These are phyloP conservation scores for Endoconidiophora polonica DNA, from an alignment of 2,329 filamentous ascomycete species.

Conservation along the genomic window DNA sequence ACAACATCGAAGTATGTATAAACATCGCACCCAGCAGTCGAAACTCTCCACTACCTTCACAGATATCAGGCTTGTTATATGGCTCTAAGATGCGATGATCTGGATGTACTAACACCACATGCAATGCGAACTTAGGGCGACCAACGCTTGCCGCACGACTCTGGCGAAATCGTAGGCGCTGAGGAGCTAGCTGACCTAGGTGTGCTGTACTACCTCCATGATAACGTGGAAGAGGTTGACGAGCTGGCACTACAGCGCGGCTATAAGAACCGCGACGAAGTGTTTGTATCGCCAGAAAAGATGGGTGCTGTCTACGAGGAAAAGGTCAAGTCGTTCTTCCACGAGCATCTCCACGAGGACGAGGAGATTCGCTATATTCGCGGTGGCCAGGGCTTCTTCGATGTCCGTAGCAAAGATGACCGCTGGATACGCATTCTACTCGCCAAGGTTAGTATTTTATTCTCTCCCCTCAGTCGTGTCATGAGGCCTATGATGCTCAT, in stretches of 20 bases:
- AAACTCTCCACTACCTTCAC: background rate
- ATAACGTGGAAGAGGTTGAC: conserved; percentile 51
- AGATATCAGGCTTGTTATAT: background rate
- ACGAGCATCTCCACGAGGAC: conserved; percentile 93
- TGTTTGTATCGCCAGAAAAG: conserved; percentile 68
- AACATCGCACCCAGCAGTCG: background rate
- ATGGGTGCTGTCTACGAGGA: conserved; percentile 82
- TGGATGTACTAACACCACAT: conserved; percentile 1
- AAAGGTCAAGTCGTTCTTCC: conserved; percentile 86
- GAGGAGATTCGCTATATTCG: conserved; percentile 95
- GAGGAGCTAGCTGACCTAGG: conserved; percentile 57
- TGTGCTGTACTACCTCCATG: conserved; percentile 59
- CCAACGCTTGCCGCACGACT: conserved; percentile 82
- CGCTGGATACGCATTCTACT: conserved; percentile 78
- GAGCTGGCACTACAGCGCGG: conserved; percentile 54
- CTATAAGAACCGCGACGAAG: conserved; percentile 92
- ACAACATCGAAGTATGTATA: conserved; percentile 33
- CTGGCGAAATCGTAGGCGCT: conserved; percentile 49
- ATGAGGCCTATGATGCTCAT: background rate
- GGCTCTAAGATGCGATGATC: too few species aligned
- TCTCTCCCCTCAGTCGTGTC: background rate
- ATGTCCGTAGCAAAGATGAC: conserved; percentile 68
- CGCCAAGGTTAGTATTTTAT: conserved; percentile 41
- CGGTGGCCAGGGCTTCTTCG: conserved; percentile 80
- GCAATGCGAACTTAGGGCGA: conserved; percentile 48